These are phyloP conservation scores for Stropharia rugosoannulata DNA, from an alignment of 768 basidiomycete genomes.

Conservation along the genomic window DNA sequence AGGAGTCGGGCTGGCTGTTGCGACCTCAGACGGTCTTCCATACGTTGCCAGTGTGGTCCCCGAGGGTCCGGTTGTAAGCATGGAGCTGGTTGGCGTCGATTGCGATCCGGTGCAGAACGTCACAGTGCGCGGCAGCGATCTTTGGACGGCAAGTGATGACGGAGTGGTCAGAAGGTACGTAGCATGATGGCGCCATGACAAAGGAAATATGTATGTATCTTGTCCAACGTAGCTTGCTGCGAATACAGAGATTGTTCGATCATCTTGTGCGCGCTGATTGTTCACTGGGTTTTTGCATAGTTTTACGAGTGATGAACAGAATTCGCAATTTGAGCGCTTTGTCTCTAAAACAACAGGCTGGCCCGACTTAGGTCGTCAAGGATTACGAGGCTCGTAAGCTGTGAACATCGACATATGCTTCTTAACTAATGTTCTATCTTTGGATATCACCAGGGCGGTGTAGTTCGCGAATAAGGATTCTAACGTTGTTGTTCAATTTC, in stretches of 20 bases:
- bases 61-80: constrained; percentile 39
- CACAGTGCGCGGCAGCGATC: constrained; percentile 23
- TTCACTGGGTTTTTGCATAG: not conserved
- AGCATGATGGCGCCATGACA: not conserved
- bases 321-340: no score
- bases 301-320: no score
- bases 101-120: constrained; percentile 58
- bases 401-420: no score
- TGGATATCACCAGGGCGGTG: no score
- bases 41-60: constrained; percentile 46
- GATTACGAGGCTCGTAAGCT: no score
- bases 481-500: no score
- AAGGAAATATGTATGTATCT: not conserved
- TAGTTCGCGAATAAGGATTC: no score
- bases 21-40: constrained; percentile 60
- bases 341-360: no score
- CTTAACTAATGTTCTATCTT: no score
- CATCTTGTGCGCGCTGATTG: not conserved
- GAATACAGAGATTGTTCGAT: not conserved
- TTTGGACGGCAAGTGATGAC: constrained; percentile 56
- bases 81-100: constrained; percentile 59
- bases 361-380: no score
- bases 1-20: constrained; percentile 42
- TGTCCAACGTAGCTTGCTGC: not conserved
- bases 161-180: constrained; percentile 55